Conservation (phyloP, 1,284 basidiomycete species). For the Schizopora paradoxa region DNA sequence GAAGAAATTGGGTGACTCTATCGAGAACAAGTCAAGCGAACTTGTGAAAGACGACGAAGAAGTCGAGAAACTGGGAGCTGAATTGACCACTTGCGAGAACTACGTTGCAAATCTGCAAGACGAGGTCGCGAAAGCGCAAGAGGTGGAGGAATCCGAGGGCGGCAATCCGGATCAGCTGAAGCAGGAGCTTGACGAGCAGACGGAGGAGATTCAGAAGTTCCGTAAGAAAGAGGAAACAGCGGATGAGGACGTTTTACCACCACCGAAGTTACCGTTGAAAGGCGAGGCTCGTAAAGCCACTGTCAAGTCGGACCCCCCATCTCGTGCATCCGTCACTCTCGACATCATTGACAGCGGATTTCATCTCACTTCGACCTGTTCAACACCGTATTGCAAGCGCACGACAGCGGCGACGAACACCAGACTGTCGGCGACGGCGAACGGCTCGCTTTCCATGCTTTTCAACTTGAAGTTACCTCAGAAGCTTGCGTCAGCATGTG, state of each 20-base stretch:
- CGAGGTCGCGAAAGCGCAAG: conserved; percentile 72
- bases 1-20: conserved; percentile 56
- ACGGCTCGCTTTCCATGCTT: no score
- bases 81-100: conserved; percentile 52
- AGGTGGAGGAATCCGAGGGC: conserved; percentile 67
- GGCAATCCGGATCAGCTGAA: conserved; percentile 79
- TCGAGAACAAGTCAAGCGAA: conserved; percentile 51
- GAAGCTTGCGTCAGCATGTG: no score
- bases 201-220: conserved; percentile 78
- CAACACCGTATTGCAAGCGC: no score
- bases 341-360: no score
- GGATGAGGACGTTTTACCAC: not conserved
- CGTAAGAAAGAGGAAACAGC: conserved; percentile 68
- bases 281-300: not conserved
- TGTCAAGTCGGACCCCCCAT: not conserved
- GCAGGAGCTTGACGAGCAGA: conserved; percentile 74
- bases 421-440: no score
- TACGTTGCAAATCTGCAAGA: conserved; percentile 63
- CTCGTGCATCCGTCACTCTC: not conserved
- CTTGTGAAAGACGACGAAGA: conserved; percentile 70
- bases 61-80: conserved; percentile 54
- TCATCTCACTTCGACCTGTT: no score
- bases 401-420: no score
- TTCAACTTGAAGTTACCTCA: no score
- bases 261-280: no score